These are phyloP conservation scores for Lyophyllum decastes DNA, from an alignment of 768 basidiomycete species.

Conservation along the genomic window DNA sequence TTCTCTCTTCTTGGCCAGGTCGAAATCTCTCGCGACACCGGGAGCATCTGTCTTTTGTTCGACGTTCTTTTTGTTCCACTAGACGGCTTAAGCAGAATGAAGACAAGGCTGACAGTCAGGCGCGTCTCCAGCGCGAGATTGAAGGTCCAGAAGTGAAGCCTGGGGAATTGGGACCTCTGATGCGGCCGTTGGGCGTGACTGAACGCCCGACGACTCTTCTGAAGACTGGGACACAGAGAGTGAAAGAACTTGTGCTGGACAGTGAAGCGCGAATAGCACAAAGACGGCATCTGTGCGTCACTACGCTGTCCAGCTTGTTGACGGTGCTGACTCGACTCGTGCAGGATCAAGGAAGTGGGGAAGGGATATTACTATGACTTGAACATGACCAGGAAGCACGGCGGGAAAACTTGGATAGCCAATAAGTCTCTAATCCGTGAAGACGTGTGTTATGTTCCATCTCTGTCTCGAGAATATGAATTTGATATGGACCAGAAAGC, in stretches of 20 bases:
- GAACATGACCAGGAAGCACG: conserved; percentile 76
- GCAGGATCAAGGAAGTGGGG: conserved; percentile 52
- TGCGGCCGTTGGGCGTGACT: conserved; percentile 75
- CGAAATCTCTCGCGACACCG: conserved; percentile 14
- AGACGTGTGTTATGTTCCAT: conserved; percentile 61
- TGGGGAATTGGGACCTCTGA: conserved; percentile 38
- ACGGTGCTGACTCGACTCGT: conserved; percentile 1
- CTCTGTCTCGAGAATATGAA: neutral
- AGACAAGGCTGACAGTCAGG: neutral
- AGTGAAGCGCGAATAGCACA: conserved; percentile 70
- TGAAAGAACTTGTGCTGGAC: conserved; percentile 66
- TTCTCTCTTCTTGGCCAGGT: conserved; percentile 16
- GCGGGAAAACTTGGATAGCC: conserved; percentile 95
- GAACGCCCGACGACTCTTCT: conserved; percentile 63
- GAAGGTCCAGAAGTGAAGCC: conserved; percentile 19
- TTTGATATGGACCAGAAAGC: conserved; percentile 66
- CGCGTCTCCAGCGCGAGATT: conserved; percentile 11
- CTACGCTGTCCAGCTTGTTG: neutral
- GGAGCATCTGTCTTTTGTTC: conserved; percentile 6
- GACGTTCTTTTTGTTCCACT: conserved; percentile 18
- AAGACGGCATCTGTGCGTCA: conserved; percentile 59
- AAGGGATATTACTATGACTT: conserved; percentile 89
- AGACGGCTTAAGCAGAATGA: conserved; percentile 2
- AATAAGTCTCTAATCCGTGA: conserved; percentile 87
- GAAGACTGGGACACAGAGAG: conserved; percentile 60